These are phyloP conservation scores for Clonostachys solani DNA, from an alignment of 2,329 filamentous ascomycete genomes.

Conservation along the genomic window DNA sequence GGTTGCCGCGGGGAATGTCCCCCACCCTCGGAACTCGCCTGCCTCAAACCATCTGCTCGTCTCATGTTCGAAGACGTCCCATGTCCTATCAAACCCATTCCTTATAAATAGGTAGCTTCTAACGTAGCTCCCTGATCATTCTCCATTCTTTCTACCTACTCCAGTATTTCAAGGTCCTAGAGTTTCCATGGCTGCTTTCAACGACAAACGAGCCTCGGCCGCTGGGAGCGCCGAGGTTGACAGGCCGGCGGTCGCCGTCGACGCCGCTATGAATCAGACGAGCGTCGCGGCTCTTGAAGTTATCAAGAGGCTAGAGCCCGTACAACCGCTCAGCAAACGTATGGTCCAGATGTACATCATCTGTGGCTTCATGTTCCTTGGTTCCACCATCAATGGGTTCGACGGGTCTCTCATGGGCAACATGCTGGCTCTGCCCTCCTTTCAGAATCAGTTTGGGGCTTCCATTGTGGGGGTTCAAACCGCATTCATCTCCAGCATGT, in stretches of 20 bases:
- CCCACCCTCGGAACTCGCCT: too few species aligned
- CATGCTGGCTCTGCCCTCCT: slow-evolving; percentile 28
- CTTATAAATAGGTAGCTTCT: too few species aligned
- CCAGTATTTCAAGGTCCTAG: too few species aligned
- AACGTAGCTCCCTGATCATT: too few species aligned
- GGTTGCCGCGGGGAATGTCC: too few species aligned
- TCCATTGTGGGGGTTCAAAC: slow-evolving; percentile 27
- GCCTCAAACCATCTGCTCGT: too few species aligned
- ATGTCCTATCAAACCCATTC: too few species aligned
- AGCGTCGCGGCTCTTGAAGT: slow-evolving; percentile 1
- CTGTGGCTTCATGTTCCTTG: slow-evolving; percentile 3
- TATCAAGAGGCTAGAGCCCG: slow-evolving; percentile 1
- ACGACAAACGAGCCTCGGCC: neutral
- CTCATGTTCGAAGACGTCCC: too few species aligned
- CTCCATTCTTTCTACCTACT: too few species aligned
- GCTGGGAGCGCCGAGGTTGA: neutral
- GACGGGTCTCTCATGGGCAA: slow-evolving; percentile 48
- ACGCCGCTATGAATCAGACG: neutral
- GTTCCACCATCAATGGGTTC: slow-evolving; percentile 9
- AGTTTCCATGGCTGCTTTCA: neutral
- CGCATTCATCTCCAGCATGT: slow-evolving; percentile 41
- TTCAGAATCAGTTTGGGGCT: slow-evolving; percentile 26
- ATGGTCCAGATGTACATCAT: slow-evolving; percentile 2
- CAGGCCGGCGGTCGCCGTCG: neutral
- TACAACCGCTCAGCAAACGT: neutral